Conservation (phyloP, 345 rosid genomes). For the Brassica nigra region DNA sequence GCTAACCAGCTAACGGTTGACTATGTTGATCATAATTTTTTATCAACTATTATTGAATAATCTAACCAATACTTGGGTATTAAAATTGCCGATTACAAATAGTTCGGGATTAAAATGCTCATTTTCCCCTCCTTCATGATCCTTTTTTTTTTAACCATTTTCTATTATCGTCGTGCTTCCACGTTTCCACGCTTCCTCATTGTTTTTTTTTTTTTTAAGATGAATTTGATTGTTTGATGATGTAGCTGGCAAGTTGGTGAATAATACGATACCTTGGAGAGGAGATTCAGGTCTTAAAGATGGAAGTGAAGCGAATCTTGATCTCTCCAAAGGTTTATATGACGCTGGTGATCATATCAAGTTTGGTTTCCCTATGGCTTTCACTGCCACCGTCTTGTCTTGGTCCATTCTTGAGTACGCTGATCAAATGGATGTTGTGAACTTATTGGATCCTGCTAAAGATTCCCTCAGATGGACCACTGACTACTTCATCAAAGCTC, state of each 20-base stretch:
- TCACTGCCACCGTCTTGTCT: constrained; percentile 79
- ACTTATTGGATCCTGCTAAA: constrained; percentile 62
- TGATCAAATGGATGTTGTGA: constrained; percentile 73
- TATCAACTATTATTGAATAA: too few species aligned
- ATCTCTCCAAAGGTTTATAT: constrained; percentile 85
- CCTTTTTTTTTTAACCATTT: neutral
- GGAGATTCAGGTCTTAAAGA: constrained; percentile 84
- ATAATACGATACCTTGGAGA: constrained; percentile 77
- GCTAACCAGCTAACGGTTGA: too few species aligned
- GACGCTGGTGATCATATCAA: constrained; percentile 99
- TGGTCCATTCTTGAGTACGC: constrained; percentile 99
- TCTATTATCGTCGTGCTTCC: neutral
- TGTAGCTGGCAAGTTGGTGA: constrained; percentile 77
- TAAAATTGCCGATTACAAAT: too few species aligned
- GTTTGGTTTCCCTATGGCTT: constrained; percentile 96
- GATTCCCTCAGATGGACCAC: constrained; percentile 88
- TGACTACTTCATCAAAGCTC: constrained; percentile 81
- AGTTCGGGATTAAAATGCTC: too few species aligned
- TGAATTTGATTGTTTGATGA: neutral
- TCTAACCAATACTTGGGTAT: too few species aligned
- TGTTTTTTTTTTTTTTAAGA: neutral
- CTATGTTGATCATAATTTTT: too few species aligned
- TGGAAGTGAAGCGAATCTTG: constrained; percentile 63
- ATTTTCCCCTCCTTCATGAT: too few species aligned
- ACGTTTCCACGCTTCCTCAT: neutral